Conservation (phyloP, 108 stramenopile species). For the Cylindrotheca fusiformis region DNA sequence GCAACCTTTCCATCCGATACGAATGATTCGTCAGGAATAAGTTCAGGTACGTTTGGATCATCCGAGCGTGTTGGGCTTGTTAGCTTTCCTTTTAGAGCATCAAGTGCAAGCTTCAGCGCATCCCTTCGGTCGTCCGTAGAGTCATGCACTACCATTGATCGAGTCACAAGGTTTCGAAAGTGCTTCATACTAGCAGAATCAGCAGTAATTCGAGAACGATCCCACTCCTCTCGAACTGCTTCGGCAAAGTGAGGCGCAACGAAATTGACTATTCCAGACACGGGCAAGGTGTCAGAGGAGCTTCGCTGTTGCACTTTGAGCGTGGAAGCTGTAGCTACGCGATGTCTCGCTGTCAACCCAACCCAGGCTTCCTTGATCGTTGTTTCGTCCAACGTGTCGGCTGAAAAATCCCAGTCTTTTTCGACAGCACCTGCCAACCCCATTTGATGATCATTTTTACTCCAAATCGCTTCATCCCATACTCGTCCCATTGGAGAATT, state of each 20-base stretch:
- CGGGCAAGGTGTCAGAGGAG: slow-evolving; percentile 45
- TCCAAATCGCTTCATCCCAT: slow-evolving; percentile 71
- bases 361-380: slow-evolving; percentile 51
- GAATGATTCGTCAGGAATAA: slow-evolving; percentile 44
- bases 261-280: slow-evolving; percentile 59
- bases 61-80: slow-evolving; percentile 6
- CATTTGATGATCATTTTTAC: slow-evolving; percentile 56
- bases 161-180: slow-evolving; percentile 62
- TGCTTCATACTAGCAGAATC: slow-evolving; percentile 72
- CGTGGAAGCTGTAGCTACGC: slow-evolving; percentile 58
- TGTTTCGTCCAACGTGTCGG: slow-evolving; percentile 30
- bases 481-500: slow-evolving; percentile 53
- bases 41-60: slow-evolving; percentile 33
- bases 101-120: slow-evolving; percentile 47
- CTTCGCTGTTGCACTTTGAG: slow-evolving; percentile 22
- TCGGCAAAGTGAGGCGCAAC: slow-evolving; percentile 74
- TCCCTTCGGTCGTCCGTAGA: slow-evolving; percentile 17
- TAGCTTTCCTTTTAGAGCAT: slow-evolving; percentile 54
- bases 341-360: slow-evolving; percentile 83
- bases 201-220: slow-evolving; percentile 54
- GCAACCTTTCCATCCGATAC: slow-evolving; percentile 49
- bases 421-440: slow-evolving; percentile 51
- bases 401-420: slow-evolving; percentile 54
- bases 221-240: slow-evolving; percentile 81
- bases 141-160: slow-evolving; percentile 69